Evolutionary conservation across 192 early-diverging fungal species (phyloP).

Genomic region (Dissophora ornata): DNA sequence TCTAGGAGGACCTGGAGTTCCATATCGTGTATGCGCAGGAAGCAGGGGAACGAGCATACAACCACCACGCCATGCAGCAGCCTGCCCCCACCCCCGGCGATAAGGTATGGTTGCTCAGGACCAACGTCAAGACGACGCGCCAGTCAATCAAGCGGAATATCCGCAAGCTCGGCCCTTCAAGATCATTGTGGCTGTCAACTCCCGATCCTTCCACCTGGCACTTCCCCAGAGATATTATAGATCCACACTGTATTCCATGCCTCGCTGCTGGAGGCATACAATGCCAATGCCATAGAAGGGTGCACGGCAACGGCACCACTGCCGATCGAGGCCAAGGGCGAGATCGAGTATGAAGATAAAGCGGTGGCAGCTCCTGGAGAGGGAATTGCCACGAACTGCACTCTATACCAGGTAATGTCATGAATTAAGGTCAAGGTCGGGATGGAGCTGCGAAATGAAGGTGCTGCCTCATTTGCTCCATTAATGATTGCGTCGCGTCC

Average conservation of each 20-base stretch:
- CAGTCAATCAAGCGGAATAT: constrained; percentile 13
- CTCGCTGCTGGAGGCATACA: background rate
- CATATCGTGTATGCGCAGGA: constrained; percentile 16
- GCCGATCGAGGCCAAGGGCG: constrained; percentile 17
- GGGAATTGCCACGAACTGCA: too few relatives aligned
- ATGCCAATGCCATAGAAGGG: background rate
- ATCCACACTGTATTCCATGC: constrained; percentile 25
- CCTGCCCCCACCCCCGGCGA: constrained; percentile 6
- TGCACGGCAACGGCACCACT: background rate
- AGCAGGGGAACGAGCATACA: constrained; percentile 5
- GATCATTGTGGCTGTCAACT: background rate
- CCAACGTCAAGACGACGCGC: constrained; percentile 4
- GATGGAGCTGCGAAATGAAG: too few relatives aligned
- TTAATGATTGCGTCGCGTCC: too few relatives aligned
- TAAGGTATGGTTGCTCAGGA: constrained; percentile 5
- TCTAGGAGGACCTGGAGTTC: constrained; percentile 13
- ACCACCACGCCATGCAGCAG: constrained; percentile 2
- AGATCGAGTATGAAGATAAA: constrained; percentile 29
- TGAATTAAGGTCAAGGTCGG: too few relatives aligned
- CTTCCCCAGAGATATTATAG: background rate
- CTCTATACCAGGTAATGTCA: too few relatives aligned
- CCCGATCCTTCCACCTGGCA: background rate
- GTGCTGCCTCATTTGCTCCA: too few relatives aligned
- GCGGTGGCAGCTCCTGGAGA: too few relatives aligned
- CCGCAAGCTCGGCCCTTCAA: constrained; percentile 5